phyloP scores from a whole-genome alignment of 2,329 filamentous ascomycete genomes.

The Fusarium ramigenum region DNA sequence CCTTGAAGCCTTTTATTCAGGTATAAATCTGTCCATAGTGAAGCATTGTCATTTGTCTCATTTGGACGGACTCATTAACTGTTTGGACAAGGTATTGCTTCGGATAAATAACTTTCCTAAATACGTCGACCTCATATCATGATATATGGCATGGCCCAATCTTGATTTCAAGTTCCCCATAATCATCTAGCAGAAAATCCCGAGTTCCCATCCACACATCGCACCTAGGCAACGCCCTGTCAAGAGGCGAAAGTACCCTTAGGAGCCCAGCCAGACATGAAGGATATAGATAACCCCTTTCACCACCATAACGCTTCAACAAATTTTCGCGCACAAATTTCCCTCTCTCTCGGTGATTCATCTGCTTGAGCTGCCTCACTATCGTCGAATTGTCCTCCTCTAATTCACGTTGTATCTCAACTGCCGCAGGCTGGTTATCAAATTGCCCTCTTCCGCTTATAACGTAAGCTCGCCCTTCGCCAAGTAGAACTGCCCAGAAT shows the following conservation, averaged over 20 bases:
- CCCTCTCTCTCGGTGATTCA: not conserved
- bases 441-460: accelerated
- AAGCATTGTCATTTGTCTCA: no score
- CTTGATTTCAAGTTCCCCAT: not conserved
- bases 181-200: no score
- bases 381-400: not conserved
- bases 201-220: not conserved
- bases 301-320: accelerated
- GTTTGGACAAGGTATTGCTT: not conserved
- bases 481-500: not conserved
- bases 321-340: accelerated
- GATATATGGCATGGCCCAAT: not conserved
- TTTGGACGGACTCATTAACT: no score
- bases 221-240: accelerated
- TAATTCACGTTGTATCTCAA: accelerated
- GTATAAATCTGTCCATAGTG: not conserved
- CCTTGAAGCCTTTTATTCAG: accelerated
- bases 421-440: not conserved
- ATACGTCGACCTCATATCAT: accelerated
- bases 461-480: not conserved
- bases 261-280: not conserved
- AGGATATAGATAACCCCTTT: accelerated
- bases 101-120: not conserved
- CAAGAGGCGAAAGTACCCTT: accelerated
- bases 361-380: not conserved